phyloP scores from a whole-genome alignment of 2,329 filamentous ascomycete species.

The Graphium sp. region DNA sequence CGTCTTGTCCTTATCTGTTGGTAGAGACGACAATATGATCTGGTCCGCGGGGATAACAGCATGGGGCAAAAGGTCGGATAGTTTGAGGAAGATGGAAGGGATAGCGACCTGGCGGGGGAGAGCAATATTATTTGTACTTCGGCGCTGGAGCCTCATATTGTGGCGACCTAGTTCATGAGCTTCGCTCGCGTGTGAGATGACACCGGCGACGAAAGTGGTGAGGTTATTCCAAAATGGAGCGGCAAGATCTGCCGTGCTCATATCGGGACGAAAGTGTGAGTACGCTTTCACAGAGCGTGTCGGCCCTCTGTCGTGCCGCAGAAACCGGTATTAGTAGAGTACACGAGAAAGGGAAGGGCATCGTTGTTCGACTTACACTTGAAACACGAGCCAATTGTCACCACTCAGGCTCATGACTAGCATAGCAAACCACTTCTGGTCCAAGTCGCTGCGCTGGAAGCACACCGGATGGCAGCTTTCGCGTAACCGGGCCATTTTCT shows the following conservation, averaged over 20 bases:
- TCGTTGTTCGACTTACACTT: slow-evolving; percentile 28
- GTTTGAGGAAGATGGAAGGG: slow-evolving; percentile 28
- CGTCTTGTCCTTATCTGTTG: no score
- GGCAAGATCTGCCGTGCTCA: slow-evolving; percentile 24
- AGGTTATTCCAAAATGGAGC: slow-evolving; percentile 34
- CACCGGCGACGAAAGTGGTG: slow-evolving; percentile 27
- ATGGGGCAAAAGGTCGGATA: slow-evolving; percentile 25
- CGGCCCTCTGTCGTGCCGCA: slow-evolving; percentile 4
- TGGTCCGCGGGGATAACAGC: slow-evolving; percentile 2
- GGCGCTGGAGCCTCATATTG: slow-evolving; percentile 18
- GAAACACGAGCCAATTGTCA: slow-evolving; percentile 65
- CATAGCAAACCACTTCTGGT: slow-evolving; percentile 53
- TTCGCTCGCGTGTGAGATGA: slow-evolving; percentile 33
- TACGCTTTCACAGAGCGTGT: slow-evolving; percentile 11
- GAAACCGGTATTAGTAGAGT: slow-evolving; percentile 3
- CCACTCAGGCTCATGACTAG: slow-evolving; percentile 54
- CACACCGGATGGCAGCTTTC: slow-evolving; percentile 49
- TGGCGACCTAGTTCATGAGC: slow-evolving; percentile 27
- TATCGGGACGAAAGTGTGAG: slow-evolving; percentile 23
- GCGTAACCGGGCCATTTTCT: slow-evolving; percentile 43
- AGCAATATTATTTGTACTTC: slow-evolving; percentile 16
- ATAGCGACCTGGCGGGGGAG: slow-evolving; percentile 25
- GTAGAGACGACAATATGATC: no score
- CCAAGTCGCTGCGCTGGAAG: slow-evolving; percentile 59
- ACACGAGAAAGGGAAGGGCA: background rate